Evolutionary conservation across 2,329 filamentous ascomycete genomes (phyloP), one percentile per base, ranked within the genome.

Genomic region (Berkeleyomyces rouxiae): DNA sequence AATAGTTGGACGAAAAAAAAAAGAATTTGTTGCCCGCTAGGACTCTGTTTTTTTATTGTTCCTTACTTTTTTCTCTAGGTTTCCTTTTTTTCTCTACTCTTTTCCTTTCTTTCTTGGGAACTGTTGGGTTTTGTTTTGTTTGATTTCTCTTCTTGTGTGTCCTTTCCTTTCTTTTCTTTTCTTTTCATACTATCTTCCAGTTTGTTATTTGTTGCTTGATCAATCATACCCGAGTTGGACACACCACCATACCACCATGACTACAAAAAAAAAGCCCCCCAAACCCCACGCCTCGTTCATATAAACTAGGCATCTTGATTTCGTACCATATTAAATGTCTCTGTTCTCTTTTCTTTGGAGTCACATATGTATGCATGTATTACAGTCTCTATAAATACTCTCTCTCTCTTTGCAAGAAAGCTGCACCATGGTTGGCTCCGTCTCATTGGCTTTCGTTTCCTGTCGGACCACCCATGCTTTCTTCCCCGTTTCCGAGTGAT

Each of bases 221-320:
- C 55, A 55, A 61, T 62, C 63, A 64, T 64, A 64, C 63, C 63
- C 59, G 55, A 61, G 59, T 64, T 63, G 62, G 62, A 63, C 57
- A 51, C 49, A 55, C 49, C 13, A n/a, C 10, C 23, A 53, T 33
- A 43, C 42, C 9, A 43, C 55, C 23, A 42, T 44, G 57, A 46
- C 23, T 16, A 36, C 43, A 36, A 36, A 39, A 36, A 33, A 4
- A 31, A 58, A 46, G 36, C 23, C 23, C 23, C 23, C 23, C 23
- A 23, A 23, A 23, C 23, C 23, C 23, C 40, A 31, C 16, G 5
- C 42, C 40, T 43, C 43, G 55, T 10, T 55, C 31, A 44, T 46
- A 39, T 58, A 11, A 36, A 58, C 39, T n/a, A 36, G 5, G 4
- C 10, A 7, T 5, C n/a, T 47, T 47, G n/a, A 47, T 13, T 47